Evolutionary conservation across 768 basidiomycete species (phyloP), one percentile per base, ranked within the genome.

Genomic region (Xerocomellus dryophilus): DNA sequence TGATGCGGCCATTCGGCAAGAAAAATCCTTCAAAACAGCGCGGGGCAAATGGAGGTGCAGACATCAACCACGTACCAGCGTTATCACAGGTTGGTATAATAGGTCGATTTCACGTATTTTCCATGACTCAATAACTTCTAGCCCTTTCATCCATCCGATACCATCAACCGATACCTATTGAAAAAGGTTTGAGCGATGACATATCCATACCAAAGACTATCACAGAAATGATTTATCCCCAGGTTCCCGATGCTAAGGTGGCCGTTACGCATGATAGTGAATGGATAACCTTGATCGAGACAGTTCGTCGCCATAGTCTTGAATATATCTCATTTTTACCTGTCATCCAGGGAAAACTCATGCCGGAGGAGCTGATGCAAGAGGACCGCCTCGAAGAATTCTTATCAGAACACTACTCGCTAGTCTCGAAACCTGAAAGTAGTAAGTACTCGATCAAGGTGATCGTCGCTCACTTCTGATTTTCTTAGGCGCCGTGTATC

Each of bases 111-210:
- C 9, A 15, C 7, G 3, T 39, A 5, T 21, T 15, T 11, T 18
- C 4, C 3, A 23, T 8, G 18, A 36, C n/a, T 14, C 6, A 45
- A 0, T 11, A 15, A 27, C 17, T 1, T 23, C 14, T 4, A 59
- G 58, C 54, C 58, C 3, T 40, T 48, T n/a, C 56, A 60, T 34
- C 52, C 59, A 9, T 51, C 46, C 3, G 54, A 59, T 20, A 2
- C 36, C 1, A 51, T 59, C 18, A 59, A 54, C 7, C 36, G 10
- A 11, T 56, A 38, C 17, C 14, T 51, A 35, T 32, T 59, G 41
- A 39, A 42, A 2, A 34, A 53, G 46, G 56, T 57, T 27, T 31
- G 40, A 7, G 21, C 9, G 7, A 10, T 27, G 20, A 9, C 18
- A n/a, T n/a, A n/a, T n/a, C n/a, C n/a, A n/a, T 38, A 6, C 23